Percentiles rank a stretch among this genome's conserved stretches.
These are phyloP conservation scores for Arthromyces matolae DNA, from an alignment of 768 basidiomycete species.

Conservation along the genomic window DNA sequence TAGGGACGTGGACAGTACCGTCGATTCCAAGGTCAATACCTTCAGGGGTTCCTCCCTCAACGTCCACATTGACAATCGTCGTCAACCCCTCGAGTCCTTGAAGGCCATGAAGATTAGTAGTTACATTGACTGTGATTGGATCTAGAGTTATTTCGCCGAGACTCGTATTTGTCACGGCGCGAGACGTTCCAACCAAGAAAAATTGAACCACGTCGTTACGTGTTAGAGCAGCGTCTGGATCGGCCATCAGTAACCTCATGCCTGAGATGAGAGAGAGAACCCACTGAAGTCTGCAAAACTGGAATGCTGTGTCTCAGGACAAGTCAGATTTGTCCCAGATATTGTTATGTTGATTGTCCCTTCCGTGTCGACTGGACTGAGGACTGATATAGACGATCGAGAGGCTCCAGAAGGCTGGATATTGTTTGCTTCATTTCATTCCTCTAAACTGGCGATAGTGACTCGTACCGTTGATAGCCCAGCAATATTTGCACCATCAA, in stretches of 20 bases:
- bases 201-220: slow-evolving; percentile 46
- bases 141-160: slow-evolving; percentile 67
- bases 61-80: slow-evolving; percentile 57
- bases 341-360: slow-evolving; percentile 67
- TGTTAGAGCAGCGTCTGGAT: slow-evolving; percentile 54
- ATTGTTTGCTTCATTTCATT: not conserved
- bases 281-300: slow-evolving; percentile 59
- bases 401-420: slow-evolving; percentile 59
- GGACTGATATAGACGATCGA: slow-evolving; percentile 52
- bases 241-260: no score
- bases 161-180: slow-evolving; percentile 55
- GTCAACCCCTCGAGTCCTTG: slow-evolving; percentile 56
- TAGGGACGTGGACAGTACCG: slow-evolving; percentile 41
- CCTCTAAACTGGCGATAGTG: not conserved
- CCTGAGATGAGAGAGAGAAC: no score
- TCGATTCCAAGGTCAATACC: slow-evolving; percentile 58
- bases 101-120: slow-evolving; percentile 56
- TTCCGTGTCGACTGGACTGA: slow-evolving; percentile 50
- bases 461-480: slow-evolving; percentile 51
- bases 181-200: slow-evolving; percentile 54
- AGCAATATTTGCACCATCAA: slow-evolving; percentile 47
- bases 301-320: slow-evolving; percentile 43
- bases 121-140: slow-evolving; percentile 68
- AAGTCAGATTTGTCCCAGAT: slow-evolving; percentile 45
- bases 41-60: slow-evolving; percentile 57